Percentiles rank a stretch among this genome's conserved stretches.
These are phyloP conservation scores for Funneliformis caledonium DNA, from an alignment of 371 early-diverging fungal genomes.

Conservation along the genomic window DNA sequence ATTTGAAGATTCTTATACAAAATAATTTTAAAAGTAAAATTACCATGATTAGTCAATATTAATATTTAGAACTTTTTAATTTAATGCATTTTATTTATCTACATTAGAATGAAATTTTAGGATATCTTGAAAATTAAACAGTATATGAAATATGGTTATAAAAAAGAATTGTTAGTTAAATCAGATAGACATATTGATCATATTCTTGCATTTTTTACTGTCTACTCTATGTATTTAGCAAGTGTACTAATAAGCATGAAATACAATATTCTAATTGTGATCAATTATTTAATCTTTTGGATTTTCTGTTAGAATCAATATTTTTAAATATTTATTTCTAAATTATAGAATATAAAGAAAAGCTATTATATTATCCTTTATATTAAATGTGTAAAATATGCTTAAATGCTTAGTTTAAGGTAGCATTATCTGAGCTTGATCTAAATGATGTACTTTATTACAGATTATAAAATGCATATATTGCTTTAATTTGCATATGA, in stretches of 20 bases:
- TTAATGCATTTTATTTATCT: background rate
- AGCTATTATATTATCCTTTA: background rate
- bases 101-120: background rate
- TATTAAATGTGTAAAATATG: background rate
- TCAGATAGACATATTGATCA: background rate
- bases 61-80: background rate
- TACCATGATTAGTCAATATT: background rate
- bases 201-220: background rate
- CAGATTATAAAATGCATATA: background rate
- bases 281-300: background rate
- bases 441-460: background rate
- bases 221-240: background rate
- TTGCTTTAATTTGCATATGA: background rate
- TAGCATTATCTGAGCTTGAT: too few species aligned
- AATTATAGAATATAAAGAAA: background rate
- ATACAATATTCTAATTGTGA: background rate
- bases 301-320: background rate
- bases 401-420: background rate
- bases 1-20: background rate
- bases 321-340: background rate
- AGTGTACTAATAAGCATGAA: background rate
- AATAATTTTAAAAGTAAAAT: background rate
- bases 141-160: background rate
- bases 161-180: conserved; percentile 14
- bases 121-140: background rate